A percentile compares a stretch with the other conserved stretches of the same genome.
Conservation (phyloP, 495 filamentous ascomycete genomes). For the Jackrogersella multiformis region DNA sequence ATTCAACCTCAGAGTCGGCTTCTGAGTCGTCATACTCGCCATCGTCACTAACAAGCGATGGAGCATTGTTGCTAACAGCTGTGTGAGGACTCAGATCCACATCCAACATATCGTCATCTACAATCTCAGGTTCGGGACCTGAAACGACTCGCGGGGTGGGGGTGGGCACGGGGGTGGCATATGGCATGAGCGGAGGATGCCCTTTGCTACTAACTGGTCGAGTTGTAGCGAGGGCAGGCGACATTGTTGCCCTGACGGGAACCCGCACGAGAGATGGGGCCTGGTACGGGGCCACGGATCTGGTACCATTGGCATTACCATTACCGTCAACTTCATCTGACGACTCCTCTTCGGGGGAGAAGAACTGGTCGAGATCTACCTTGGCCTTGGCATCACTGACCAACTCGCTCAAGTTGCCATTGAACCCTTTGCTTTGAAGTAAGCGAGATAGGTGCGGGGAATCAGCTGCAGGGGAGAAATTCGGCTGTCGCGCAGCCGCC, state of each 20-base stretch:
- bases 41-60: constrained; percentile 88
- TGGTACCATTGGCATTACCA: constrained; percentile 16
- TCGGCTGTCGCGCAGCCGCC: constrained; percentile 10
- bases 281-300: constrained; percentile 47
- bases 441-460: constrained; percentile 79
- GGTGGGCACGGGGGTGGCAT: constrained; percentile 49
- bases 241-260: constrained; percentile 66
- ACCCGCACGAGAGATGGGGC: constrained; percentile 62
- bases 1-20: constrained; percentile 54
- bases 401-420: constrained; percentile 69
- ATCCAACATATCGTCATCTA: constrained; percentile 62
- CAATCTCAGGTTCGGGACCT: constrained; percentile 50
- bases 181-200: constrained; percentile 45
- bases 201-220: constrained; percentile 67
- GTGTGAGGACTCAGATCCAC: constrained; percentile 82
- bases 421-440: constrained; percentile 70
- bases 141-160: constrained; percentile 38
- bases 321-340: constrained; percentile 55
- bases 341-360: constrained; percentile 56
- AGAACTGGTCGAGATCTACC: constrained; percentile 61
- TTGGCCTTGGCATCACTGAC: constrained; percentile 66
- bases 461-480: constrained; percentile 69
- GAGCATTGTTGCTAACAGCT: constrained; percentile 78
- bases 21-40: constrained; percentile 74
- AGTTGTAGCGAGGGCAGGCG: constrained; percentile 59